Base-by-base conservation (phyloP, 2,329 filamentous ascomycete genomes). In the Decorospora gaudefroyi region DNA sequence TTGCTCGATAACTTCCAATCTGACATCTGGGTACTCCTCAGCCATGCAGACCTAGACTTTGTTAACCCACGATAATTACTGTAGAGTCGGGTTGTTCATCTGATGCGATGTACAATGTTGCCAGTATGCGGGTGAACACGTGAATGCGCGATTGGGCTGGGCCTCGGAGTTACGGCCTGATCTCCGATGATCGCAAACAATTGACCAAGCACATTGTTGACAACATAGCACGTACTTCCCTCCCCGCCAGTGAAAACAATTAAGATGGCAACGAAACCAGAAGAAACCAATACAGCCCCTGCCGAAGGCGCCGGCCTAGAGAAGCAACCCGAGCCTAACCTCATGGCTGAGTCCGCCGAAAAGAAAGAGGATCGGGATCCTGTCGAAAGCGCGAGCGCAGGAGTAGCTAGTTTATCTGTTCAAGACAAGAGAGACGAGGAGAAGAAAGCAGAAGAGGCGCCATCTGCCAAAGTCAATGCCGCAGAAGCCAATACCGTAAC, bases 201-300 rank as follows among this genome's bases (percentile, higher is more conserved):
- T 33, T 35, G 18, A 11, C 29, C 26, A 41, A 32, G 31, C 38
- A 35, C 32, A 42, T 37, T 35, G 28, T 31, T 23, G 28, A 28
- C 17, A 36, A 28, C 38, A n/a, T 32, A 23, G 15, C 29, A 28
- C 33, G 16, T 13, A 32, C 9, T 21, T 32, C 12, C 11, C n/a
- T n/a, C n/a, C n/a, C n/a, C n/a, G n/a, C n/a, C n/a, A n/a, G n/a
- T n/a, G n/a, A 17, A 37, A 18, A 12, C 17, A 25, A 36, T n/a
- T 35, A 53, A 38, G 3, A 61, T 61, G 57, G 48, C 56, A 30
- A 33, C 48, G 7, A 54, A 57, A 33, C 46, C 45, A 28, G 57
- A 61, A 32, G 49, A 54, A 27, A 17, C 42, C 22, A 53, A 38
- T 16, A 39, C 43, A 16, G 40, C 43, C 16, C 42, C 55, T 5